Conservation (phyloP, 208 protist species). For the Lotmaria passim region DNA sequence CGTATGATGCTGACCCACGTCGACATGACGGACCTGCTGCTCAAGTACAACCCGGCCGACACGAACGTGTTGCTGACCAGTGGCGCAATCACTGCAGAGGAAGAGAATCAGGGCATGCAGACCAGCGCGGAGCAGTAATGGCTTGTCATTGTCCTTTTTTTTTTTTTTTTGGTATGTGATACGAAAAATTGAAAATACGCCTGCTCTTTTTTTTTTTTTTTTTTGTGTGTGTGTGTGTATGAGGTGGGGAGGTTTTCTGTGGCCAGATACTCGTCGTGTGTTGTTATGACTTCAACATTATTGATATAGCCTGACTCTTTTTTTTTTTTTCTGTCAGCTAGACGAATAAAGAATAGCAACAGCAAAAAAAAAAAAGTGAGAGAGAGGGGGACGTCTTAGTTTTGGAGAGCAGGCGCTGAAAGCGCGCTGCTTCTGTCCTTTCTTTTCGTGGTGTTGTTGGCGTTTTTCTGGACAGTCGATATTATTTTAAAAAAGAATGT, state of each 20-base stretch:
- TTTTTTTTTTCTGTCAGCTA: too few relatives aligned
- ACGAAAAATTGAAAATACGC: neutral
- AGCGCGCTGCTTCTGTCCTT: too few relatives aligned
- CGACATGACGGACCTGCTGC: conserved; percentile 99
- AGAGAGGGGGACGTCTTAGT: neutral
- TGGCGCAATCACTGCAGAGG: neutral
- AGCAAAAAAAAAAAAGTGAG: too few relatives aligned
- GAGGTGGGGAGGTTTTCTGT: too few relatives aligned
- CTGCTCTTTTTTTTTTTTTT: neutral
- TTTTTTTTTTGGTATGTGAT: neutral
- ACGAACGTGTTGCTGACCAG: conserved; percentile 49
- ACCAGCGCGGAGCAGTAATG: conserved; percentile 2
- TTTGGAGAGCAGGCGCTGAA: too few relatives aligned
- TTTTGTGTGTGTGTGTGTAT: neutral
- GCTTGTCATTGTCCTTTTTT: neutral
- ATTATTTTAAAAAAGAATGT: too few relatives aligned
- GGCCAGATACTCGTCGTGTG: too few relatives aligned
- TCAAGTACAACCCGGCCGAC: conserved; percentile 92
- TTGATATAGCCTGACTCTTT: too few relatives aligned
- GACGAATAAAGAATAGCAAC: too few relatives aligned
- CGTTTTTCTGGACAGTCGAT: too few relatives aligned
- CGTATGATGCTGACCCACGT: conserved; percentile 99
- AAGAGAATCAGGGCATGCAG: neutral
- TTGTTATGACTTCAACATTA: too few relatives aligned
- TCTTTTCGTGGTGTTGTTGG: too few relatives aligned